These are phyloP conservation scores for Xylaria arbuscula DNA, from an alignment of 2,329 filamentous ascomycete genomes.

Conservation along the genomic window DNA sequence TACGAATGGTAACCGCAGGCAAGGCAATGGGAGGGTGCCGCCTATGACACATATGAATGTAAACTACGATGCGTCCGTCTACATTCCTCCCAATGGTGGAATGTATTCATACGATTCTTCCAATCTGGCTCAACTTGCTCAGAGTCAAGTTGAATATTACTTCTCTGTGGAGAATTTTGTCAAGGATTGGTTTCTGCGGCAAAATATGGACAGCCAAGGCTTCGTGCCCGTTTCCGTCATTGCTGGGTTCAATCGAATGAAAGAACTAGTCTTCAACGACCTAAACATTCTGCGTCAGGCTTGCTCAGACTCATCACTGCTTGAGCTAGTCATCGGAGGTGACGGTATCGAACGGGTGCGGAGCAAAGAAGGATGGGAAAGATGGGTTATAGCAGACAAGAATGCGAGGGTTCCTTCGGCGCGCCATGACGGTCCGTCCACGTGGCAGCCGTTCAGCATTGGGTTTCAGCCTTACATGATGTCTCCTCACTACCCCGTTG, in stretches of 20 bases:
- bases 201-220: slow-evolving; percentile 94
- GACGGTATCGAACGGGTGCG: slow-evolving; percentile 85
- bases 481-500: slow-evolving; percentile 44
- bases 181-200: slow-evolving; percentile 90
- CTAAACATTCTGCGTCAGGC: slow-evolving; percentile 76
- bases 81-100: slow-evolving; percentile 65
- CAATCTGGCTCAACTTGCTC: slow-evolving; percentile 51
- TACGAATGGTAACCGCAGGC: slow-evolving; percentile 41
- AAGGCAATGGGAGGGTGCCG: slow-evolving; percentile 39
- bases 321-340: slow-evolving; percentile 80
- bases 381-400: slow-evolving; percentile 76
- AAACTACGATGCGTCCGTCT: slow-evolving; percentile 67
- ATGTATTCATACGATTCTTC: slow-evolving; percentile 60
- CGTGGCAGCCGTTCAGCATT: slow-evolving; percentile 45
- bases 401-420: slow-evolving; percentile 78
- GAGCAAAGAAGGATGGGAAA: slow-evolving; percentile 78
- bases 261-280: slow-evolving; percentile 75
- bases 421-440: slow-evolving; percentile 74
- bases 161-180: slow-evolving; percentile 95
- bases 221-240: slow-evolving; percentile 86
- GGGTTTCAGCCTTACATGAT: slow-evolving; percentile 40
- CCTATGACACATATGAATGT: slow-evolving; percentile 60
- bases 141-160: slow-evolving; percentile 83
- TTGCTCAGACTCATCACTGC: slow-evolving; percentile 75
- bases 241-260: slow-evolving; percentile 86